Percentiles rank a stretch among this genome's conserved stretches.
These are phyloP conservation scores for Hymenoscyphus occultus DNA, from an alignment of 2,329 filamentous ascomycete species.

Conservation along the genomic window DNA sequence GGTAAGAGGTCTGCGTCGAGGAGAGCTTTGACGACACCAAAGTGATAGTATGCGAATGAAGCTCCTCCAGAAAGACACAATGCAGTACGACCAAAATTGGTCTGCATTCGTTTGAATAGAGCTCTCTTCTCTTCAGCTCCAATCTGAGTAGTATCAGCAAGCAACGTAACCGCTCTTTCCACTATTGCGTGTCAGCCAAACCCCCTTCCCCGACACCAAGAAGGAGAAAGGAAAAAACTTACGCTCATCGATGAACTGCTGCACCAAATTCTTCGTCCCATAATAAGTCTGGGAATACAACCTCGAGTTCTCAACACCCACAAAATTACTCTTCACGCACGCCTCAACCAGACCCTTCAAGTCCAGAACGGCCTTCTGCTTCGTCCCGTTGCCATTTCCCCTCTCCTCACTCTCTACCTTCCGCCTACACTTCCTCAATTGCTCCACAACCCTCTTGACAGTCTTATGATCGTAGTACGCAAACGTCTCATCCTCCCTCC, in stretches of 20 bases:
- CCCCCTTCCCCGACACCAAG: too few species aligned
- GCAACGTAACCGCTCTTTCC: slow-evolving; percentile 62
- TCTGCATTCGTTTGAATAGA: slow-evolving; percentile 83
- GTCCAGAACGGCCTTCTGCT: slow-evolving; percentile 63
- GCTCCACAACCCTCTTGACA: slow-evolving; percentile 70
- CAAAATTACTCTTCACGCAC: slow-evolving; percentile 97
- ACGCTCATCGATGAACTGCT: slow-evolving; percentile 85
- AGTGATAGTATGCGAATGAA: slow-evolving; percentile 94
- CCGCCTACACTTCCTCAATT: slow-evolving; percentile 63
- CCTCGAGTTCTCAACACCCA: slow-evolving; percentile 86
- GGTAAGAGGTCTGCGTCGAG: slow-evolving; percentile 83
- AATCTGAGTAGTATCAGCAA: slow-evolving; percentile 66
- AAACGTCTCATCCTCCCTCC: slow-evolving; percentile 76
- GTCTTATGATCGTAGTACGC: slow-evolving; percentile 88
- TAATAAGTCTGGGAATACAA: slow-evolving; percentile 98
- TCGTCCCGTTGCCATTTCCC: slow-evolving; percentile 37
- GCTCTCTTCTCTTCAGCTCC: slow-evolving; percentile 69
- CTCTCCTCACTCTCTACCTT: slow-evolving; percentile 52
- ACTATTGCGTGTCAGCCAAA: slow-evolving; percentile 43
- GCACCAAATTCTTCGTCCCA: slow-evolving; percentile 92
- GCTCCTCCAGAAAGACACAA: slow-evolving; percentile 91
- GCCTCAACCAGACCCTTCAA: slow-evolving; percentile 77
- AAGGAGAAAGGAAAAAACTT: slow-evolving; percentile 34
- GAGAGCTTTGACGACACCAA: slow-evolving; percentile 86
- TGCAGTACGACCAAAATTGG: slow-evolving; percentile 89